phyloP scores from a whole-genome alignment of 176 grass and related monocot genomes.

The Urochloa ruziziensis region DNA sequence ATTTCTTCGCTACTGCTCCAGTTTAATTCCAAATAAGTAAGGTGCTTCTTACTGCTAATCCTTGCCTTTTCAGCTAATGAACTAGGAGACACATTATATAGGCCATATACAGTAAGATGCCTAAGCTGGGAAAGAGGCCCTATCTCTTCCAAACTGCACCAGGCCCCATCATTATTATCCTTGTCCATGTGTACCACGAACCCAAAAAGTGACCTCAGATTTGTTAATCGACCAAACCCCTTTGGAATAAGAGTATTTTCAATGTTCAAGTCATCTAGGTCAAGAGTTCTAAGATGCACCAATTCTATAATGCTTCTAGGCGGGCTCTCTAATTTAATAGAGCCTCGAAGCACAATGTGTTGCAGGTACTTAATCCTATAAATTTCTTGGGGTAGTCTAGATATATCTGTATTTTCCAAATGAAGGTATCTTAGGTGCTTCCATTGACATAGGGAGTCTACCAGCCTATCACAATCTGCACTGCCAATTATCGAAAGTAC shows the following conservation, averaged over 20 bases:
- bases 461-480: neutral
- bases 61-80: neutral
- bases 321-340: neutral
- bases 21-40: neutral
- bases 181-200: neutral
- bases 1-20: neutral
- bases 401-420: neutral
- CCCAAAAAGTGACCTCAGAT: neutral
- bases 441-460: neutral
- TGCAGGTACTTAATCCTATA: neutral
- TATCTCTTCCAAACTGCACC: neutral
- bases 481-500: neutral
- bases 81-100: neutral
- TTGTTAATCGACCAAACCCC: neutral
- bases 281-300: too few relatives aligned
- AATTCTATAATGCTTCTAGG: neutral
- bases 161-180: neutral
- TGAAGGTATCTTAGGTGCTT: slow-evolving; percentile 12
- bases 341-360: neutral
- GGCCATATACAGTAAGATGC: neutral
- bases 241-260: neutral
- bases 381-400: neutral
- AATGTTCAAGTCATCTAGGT: too few relatives aligned
- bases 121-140: neutral
- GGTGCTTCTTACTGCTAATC: neutral